A percentile compares a stretch with the other conserved stretches of the same genome.
These are phyloP conservation scores for Anthracocystis setariae DNA, from an alignment of 1,284 basidiomycete genomes.

Conservation along the genomic window DNA sequence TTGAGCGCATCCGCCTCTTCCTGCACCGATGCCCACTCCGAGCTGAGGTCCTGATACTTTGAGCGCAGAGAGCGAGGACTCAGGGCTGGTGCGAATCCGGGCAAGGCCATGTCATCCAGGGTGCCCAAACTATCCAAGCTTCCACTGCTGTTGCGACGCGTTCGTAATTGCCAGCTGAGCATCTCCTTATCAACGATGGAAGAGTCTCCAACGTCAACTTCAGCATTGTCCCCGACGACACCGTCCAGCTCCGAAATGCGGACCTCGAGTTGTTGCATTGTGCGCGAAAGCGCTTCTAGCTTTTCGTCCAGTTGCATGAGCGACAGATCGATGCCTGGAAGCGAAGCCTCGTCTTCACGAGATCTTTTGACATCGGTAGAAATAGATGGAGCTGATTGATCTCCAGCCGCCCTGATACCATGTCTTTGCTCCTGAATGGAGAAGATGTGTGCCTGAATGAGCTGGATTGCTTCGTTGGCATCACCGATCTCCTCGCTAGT, in stretches of 20 bases:
- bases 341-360: conserved; percentile 47
- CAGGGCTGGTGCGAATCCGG: conserved; percentile 34
- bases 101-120: conserved; percentile 43
- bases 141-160: conserved; percentile 22
- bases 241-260: conserved; percentile 21
- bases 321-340: conserved; percentile 83
- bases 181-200: conserved; percentile 48
- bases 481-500: conserved; percentile 39
- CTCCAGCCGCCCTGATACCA: conserved; percentile 3
- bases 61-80: conserved; percentile 17
- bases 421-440: conserved; percentile 53
- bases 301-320: conserved; percentile 81
- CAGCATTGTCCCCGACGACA: not conserved
- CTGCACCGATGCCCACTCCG: conserved; percentile 83
- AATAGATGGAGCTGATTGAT: no score
- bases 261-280: conserved; percentile 51
- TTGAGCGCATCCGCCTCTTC: conserved; percentile 82
- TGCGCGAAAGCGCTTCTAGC: conserved; percentile 74
- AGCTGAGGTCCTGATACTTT: conserved; percentile 45
- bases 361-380: not conserved
- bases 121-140: conserved; percentile 43
- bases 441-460: conserved; percentile 50
- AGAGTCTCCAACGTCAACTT: conserved; percentile 16
- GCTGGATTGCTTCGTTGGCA: conserved; percentile 33
- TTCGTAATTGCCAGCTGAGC: conserved; percentile 14